Conservation (phyloP, 2,329 filamentous ascomycete genomes). For the Boeremia exigua region DNA sequence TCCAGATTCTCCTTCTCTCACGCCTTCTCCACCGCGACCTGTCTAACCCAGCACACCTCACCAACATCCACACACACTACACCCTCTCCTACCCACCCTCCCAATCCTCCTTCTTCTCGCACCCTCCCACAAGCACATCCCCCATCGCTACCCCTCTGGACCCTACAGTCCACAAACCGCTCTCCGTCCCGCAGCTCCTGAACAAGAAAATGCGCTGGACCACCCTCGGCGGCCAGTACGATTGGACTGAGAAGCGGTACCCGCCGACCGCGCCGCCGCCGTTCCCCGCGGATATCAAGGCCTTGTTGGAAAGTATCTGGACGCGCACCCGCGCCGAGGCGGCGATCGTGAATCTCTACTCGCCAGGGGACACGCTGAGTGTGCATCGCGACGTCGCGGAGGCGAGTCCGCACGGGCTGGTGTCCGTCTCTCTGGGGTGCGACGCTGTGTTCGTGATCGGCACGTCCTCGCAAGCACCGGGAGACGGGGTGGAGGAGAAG, state of each 20-base stretch:
- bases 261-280: conserved; percentile 69
- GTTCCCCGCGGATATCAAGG: conserved; percentile 77
- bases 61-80: conserved; percentile 89
- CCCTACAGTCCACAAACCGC: conserved; percentile 72
- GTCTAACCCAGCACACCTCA: conserved; percentile 74
- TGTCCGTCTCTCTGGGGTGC: conserved; percentile 88
- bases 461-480: conserved; percentile 56
- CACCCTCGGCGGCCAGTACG: conserved; percentile 92
- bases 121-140: conserved; percentile 31
- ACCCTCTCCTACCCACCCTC: conserved; percentile 65
- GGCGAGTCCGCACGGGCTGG: conserved; percentile 75
- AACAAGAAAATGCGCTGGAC: conserved; percentile 88
- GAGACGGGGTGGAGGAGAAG: conserved; percentile 42
- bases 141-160: conserved; percentile 65
- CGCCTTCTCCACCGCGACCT: conserved; percentile 80
- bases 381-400: conserved; percentile 95
- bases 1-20: conserved; percentile 74
- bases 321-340: conserved; percentile 81
- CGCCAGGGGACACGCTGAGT: conserved; percentile 86
- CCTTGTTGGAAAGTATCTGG: conserved; percentile 73
- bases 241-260: conserved; percentile 90
- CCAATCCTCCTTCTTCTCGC: conserved; percentile 61
- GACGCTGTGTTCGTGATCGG: conserved; percentile 88
- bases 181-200: conserved; percentile 73
- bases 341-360: conserved; percentile 93